Conservation (phyloP, 441 rosid species). For the Daphne laureola region DNA sequence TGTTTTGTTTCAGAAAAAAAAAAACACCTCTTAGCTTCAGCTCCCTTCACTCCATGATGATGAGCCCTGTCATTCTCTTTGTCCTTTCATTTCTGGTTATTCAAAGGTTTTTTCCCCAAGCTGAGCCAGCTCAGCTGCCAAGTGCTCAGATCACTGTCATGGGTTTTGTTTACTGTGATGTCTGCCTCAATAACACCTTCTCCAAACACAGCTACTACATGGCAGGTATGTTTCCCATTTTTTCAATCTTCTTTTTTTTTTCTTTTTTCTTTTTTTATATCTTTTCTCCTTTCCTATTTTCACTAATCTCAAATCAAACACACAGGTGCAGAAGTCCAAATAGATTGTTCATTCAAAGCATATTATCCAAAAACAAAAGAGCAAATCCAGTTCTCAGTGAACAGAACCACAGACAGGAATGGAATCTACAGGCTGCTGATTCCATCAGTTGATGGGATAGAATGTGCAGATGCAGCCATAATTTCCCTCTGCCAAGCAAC, state of each 20-base stretch:
- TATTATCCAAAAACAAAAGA: constrained; percentile 51
- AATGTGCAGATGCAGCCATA: constrained; percentile 61
- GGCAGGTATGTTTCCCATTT: constrained; percentile 37
- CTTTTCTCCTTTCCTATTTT: not conserved
- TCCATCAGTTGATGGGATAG: constrained; percentile 67
- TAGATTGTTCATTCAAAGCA: constrained; percentile 75
- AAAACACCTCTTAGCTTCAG: constrained; percentile 9
- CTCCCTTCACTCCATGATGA: constrained; percentile 15
- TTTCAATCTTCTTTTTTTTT: constrained; percentile 5
- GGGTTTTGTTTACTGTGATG: constrained; percentile 94
- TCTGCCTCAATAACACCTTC: constrained; percentile 94
- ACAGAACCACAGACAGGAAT: constrained; percentile 72
- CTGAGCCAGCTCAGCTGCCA: constrained; percentile 19
- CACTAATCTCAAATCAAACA: not conserved
- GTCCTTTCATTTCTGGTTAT: constrained; percentile 28
- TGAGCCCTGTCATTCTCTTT: constrained; percentile 29
- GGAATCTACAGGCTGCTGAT: constrained; percentile 74
- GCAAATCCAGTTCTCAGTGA: constrained; percentile 60
- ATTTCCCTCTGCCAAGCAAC: constrained; percentile 68
- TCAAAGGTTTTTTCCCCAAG: constrained; percentile 27
- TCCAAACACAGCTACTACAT: constrained; percentile 93
- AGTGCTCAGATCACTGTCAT: constrained; percentile 56
- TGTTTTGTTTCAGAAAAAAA: too few species aligned
- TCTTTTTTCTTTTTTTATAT: not conserved
- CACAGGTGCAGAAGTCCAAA: constrained; percentile 77